Evolutionary conservation across 2,329 filamentous ascomycete species (phyloP).

Genomic region (Sporothrix dimorphospora): DNA sequence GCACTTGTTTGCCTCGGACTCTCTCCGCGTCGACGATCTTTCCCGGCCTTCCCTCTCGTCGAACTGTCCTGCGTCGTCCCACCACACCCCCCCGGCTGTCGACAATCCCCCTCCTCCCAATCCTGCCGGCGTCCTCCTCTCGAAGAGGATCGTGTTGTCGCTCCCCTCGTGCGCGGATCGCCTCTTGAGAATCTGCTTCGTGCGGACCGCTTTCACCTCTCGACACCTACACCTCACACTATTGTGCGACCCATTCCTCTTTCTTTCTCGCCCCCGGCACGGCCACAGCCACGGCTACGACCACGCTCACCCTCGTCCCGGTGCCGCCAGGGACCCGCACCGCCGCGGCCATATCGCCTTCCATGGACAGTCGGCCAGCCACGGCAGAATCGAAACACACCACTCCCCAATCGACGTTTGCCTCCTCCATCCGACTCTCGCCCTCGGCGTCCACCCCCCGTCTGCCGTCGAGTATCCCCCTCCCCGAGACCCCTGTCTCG

Average conservation of each 20-base stretch:
- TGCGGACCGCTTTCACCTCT: background rate
- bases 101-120: background rate
- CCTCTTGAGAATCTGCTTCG: constrained; percentile 10
- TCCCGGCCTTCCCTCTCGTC: background rate
- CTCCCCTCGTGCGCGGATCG: background rate
- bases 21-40: constrained; percentile 17
- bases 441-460: constrained; percentile 36
- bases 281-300: background rate
- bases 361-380: constrained; percentile 56
- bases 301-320: constrained; percentile 19
- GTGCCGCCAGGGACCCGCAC: constrained; percentile 27
- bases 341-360: constrained; percentile 39
- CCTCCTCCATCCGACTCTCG: constrained; percentile 41
- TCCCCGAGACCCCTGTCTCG: constrained; percentile 36
- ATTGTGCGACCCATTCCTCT: background rate
- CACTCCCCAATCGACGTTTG: constrained; percentile 46
- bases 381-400: constrained; percentile 54
- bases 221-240: background rate
- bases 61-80: background rate
- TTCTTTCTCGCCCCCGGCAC: background rate
- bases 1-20: constrained; percentile 2
- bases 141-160: background rate
- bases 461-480: constrained; percentile 31
- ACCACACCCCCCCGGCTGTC: background rate
- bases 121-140: background rate